A percentile compares a stretch with the other conserved stretches of the same genome.
phyloP scores from a whole-genome alignment of 169 alveolate genomes.

The Eimeria nieschulzi region DNA sequence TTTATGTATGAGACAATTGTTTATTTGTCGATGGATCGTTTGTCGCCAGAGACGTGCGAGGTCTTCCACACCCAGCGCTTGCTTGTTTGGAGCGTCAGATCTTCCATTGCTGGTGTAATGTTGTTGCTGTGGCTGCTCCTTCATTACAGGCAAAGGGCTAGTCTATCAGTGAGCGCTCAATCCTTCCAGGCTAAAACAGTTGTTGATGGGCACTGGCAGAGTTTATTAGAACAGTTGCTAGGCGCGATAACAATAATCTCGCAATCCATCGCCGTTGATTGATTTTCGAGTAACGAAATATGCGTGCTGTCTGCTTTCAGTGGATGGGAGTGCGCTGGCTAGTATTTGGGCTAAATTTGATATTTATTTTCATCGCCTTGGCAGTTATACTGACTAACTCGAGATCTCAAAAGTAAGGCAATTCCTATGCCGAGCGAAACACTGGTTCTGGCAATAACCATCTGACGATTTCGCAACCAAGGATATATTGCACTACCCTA shows the following conservation, averaged over 20 bases:
- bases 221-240: no score
- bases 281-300: neutral
- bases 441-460: no score
- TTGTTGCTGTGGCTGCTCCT: constrained; percentile 57
- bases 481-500: no score
- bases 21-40: constrained; percentile 56
- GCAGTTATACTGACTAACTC: constrained; percentile 62
- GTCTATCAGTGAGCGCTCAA: constrained; percentile 23
- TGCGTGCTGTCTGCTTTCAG: constrained; percentile 31
- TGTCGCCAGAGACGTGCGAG: constrained; percentile 57
- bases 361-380: constrained; percentile 57
- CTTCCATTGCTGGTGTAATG: constrained; percentile 53
- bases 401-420: neutral
- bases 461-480: no score
- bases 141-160: constrained; percentile 63
- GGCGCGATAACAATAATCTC: no score
- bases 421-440: no score
- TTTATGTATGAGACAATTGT: constrained; percentile 52
- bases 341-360: constrained; percentile 34
- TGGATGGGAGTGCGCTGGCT: constrained; percentile 72
- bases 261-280: no score
- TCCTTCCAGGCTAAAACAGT: neutral
- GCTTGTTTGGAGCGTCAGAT: constrained; percentile 63
- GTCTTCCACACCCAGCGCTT: constrained; percentile 48
- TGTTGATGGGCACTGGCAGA: no score